These are phyloP conservation scores for Senna tora DNA, from an alignment of 306 rosid species.

Conservation along the genomic window DNA sequence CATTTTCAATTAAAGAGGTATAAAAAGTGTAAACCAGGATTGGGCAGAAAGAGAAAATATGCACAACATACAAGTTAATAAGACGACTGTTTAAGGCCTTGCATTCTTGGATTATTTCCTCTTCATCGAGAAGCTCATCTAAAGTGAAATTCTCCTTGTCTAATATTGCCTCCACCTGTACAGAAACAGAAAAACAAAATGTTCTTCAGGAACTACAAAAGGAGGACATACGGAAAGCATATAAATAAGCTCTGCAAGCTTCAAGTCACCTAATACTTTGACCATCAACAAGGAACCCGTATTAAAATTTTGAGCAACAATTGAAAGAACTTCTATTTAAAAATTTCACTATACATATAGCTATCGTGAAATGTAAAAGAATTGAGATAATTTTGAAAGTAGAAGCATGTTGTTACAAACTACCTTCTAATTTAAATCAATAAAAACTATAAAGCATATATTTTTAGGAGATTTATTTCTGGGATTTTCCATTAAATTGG, in stretches of 20 bases:
- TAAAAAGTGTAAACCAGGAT: slow-evolving; percentile 11
- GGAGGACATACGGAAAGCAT: background rate
- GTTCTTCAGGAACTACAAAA: slow-evolving; percentile 10
- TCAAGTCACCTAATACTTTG: slow-evolving; percentile 25
- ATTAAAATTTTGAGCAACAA: slow-evolving; percentile 7
- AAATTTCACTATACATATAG: slow-evolving; percentile 16
- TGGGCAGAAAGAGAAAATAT: slow-evolving; percentile 6
- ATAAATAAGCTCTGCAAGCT: slow-evolving; percentile 3
- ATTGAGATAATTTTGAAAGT: background rate
- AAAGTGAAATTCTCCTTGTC: slow-evolving; percentile 93
- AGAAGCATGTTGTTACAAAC: slow-evolving; percentile 21
- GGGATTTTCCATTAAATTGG: background rate
- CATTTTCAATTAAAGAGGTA: slow-evolving; percentile 12
- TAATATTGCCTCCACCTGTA: slow-evolving; percentile 87
- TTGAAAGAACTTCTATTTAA: slow-evolving; percentile 19
- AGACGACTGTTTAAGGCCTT: slow-evolving; percentile 96
- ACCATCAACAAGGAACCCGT: slow-evolving; percentile 8
- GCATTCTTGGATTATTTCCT: slow-evolving; percentile 99
- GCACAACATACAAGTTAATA: slow-evolving; percentile 75
- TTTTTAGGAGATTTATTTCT: slow-evolving; percentile 2
- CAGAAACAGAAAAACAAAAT: slow-evolving; percentile 22
- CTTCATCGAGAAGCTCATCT: slow-evolving; percentile 98
- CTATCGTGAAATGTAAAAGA: background rate
- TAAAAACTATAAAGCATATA: background rate
- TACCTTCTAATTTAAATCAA: slow-evolving; percentile 27